phyloP scores from a whole-genome alignment of 768 basidiomycete genomes.

The Hypholoma fasciculare region DNA sequence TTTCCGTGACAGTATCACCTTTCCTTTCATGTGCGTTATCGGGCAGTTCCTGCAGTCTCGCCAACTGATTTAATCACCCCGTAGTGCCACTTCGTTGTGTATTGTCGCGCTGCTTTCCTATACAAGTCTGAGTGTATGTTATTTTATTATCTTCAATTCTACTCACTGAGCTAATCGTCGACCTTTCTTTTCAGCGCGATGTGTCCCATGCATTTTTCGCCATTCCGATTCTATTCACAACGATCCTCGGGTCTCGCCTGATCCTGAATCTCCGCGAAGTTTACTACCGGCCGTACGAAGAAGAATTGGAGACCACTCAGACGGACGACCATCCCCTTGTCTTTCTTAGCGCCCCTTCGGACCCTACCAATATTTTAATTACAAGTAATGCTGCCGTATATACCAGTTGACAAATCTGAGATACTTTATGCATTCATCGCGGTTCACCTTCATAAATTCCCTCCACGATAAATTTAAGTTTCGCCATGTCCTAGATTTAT shows the following conservation, averaged over 20 bases:
- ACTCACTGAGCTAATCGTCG: background rate
- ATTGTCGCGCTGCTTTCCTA: background rate
- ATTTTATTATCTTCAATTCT: background rate
- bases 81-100: background rate
- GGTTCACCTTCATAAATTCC: too few species aligned
- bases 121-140: background rate
- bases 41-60: background rate
- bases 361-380: background rate
- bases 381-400: background rate
- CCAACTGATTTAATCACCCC: background rate
- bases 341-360: background rate
- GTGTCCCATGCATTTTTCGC: slow-evolving; percentile 4
- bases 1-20: slow-evolving; percentile 15
- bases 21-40: slow-evolving; percentile 13
- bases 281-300: slow-evolving; percentile 8
- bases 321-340: background rate
- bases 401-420: background rate
- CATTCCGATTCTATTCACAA: background rate
- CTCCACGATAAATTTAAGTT: too few species aligned
- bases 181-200: background rate
- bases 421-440: background rate
- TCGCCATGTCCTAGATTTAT: too few species aligned
- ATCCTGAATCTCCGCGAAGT: slow-evolving; percentile 13
- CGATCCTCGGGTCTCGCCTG: slow-evolving; percentile 9
- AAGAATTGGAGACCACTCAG: slow-evolving; percentile 1